Base-by-base conservation (phyloP, 1,284 basidiomycete species). In the Trichosporon coremiiforme region DNA sequence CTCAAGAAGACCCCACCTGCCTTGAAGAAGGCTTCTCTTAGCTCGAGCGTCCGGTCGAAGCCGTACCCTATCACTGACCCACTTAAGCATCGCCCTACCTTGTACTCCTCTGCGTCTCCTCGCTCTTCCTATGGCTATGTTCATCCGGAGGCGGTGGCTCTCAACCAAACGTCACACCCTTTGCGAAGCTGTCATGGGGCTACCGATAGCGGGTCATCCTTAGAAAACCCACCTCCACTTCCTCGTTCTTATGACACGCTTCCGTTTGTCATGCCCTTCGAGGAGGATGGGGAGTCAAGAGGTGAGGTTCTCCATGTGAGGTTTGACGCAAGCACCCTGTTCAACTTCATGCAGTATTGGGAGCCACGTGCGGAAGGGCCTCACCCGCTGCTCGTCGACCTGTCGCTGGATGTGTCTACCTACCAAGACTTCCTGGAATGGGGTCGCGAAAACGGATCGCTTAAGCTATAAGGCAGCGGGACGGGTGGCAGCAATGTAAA, bases 321-420 rank as follows among this genome's bases (percentile, higher is more conserved):
- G 8, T 33, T 60, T 9, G 31, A 60, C 12, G 57, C 17, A n/a
- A 7, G 15, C 15, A 60, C 57, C 4, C 5, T 60, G 29, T 33
- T 33, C 29, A n/a, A 60, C 29, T 60, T 60, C 29, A 60, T 60
- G 57, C 57, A 33, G 17, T 31, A 35, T 31, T 33, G 57, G 57
- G 15, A 60, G 17, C 29, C 12, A 7, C 29, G 17, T 20, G 57
- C 57, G 13, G 57, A 31, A 6, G 31, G 22, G 0, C 20, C 10
- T 6, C 1, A 60, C 6, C 57, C 57, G 13, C 57, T 60, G 13
- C 17, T 35, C 6, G 57, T 33, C 13, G 31, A 35, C 22, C 57
- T 60, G 1, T 15, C 57, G 15, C 57, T 60, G 4, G 57, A 60
- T 12, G 1, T 9, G 3, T 29, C 15, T 0, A 33, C 57, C 1